Conservation (phyloP, 2,329 filamentous ascomycete genomes). For the Colletotrichum shisoi region DNA sequence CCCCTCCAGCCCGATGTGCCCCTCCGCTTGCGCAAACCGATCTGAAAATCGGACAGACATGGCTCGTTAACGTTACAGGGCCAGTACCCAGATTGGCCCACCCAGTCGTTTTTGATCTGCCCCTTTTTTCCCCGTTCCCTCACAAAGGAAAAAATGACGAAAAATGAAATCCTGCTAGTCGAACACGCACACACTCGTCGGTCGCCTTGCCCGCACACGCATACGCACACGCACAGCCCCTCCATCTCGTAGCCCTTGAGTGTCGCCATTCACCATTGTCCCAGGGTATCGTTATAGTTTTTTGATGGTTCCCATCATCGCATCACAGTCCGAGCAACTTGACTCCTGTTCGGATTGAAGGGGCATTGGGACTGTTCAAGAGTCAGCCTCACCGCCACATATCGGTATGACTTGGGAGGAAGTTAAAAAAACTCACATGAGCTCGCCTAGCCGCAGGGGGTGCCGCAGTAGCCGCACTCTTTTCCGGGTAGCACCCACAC, state of each 20-base stretch:
- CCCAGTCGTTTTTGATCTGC: constrained; percentile 24
- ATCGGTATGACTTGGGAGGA: constrained; percentile 13
- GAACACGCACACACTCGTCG: constrained; percentile 23
- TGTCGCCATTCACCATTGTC: constrained; percentile 37
- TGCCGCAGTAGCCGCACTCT: constrained; percentile 60
- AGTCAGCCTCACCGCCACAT: constrained; percentile 33
- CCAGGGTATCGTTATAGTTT: constrained; percentile 37
- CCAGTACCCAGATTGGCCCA: constrained; percentile 37
- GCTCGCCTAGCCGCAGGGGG: constrained; percentile 49
- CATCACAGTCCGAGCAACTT: constrained; percentile 22
- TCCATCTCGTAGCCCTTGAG: constrained; percentile 15
- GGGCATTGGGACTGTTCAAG: constrained; percentile 16
- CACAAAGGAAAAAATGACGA: constrained; percentile 22
- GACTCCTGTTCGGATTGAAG: constrained; percentile 16
- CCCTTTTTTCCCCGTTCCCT: constrained; percentile 25
- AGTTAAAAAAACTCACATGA: constrained; percentile 31
- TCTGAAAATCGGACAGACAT: constrained; percentile 36
- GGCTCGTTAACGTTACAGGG: constrained; percentile 38
- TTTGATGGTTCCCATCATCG: constrained; percentile 21
- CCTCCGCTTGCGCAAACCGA: constrained; percentile 28
- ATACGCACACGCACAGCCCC: background rate
- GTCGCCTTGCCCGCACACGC: constrained; percentile 18
- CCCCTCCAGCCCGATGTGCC: background rate
- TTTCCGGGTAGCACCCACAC: constrained; percentile 65
- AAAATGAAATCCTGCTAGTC: constrained; percentile 33